A percentile compares a stretch with the other conserved stretches of the same genome.
These are phyloP conservation scores for Larix sibirica DNA, from an alignment of 83 land plant genomes.

Conservation along the genomic window DNA sequence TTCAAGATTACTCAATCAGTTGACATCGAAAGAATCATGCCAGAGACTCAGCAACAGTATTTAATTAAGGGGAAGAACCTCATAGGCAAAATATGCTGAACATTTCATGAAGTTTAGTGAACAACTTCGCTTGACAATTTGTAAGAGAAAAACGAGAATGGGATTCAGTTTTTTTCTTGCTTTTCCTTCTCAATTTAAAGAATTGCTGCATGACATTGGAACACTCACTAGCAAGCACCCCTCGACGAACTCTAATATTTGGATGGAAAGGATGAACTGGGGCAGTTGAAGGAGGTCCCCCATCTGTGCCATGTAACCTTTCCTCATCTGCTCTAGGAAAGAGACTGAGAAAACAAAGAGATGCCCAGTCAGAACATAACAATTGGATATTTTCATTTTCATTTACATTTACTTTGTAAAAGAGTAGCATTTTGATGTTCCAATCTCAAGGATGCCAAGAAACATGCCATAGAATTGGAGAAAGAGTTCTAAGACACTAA, in stretches of 20 bases:
- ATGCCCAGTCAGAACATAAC: background rate
- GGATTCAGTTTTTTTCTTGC: slow-evolving; percentile 31
- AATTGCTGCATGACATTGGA: slow-evolving; percentile 80
- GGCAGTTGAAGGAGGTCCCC: slow-evolving; percentile 27
- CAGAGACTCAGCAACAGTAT: too few relatives aligned
- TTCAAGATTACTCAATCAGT: too few relatives aligned
- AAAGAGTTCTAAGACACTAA: background rate
- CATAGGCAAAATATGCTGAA: slow-evolving; percentile 30
- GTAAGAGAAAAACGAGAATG: slow-evolving; percentile 31
- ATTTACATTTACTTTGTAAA: background rate
- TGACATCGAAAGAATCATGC: too few relatives aligned
- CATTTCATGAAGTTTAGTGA: slow-evolving; percentile 46
- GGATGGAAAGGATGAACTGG: slow-evolving; percentile 92
- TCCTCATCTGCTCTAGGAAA: slow-evolving; percentile 47
- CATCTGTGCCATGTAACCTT: slow-evolving; percentile 18
- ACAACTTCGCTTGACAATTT: slow-evolving; percentile 37
- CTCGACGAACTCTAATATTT: slow-evolving; percentile 69
- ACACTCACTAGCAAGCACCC: slow-evolving; percentile 74
- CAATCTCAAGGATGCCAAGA: background rate
- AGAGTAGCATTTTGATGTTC: background rate
- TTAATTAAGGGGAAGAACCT: too few relatives aligned
- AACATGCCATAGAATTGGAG: background rate
- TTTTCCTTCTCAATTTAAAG: slow-evolving; percentile 71
- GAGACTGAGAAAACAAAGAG: slow-evolving; percentile 39
- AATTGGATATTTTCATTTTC: background rate